Conservation (phyloP, 768 basidiomycete species). For the Pilatotrama ljubarskyi region DNA sequence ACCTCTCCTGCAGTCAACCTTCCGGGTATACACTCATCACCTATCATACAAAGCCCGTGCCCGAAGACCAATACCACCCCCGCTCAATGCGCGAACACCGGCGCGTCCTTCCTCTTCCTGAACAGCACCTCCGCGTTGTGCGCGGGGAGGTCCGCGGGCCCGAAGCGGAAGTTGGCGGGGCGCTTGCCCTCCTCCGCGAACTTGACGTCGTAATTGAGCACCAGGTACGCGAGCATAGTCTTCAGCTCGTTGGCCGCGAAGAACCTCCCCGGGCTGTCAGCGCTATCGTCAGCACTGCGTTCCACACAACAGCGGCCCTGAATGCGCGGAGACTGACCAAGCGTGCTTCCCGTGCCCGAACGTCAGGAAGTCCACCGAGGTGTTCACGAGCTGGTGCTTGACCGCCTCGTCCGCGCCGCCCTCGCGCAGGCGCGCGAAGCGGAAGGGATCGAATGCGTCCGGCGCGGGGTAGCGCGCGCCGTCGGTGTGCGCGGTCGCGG, state of each 20-base stretch:
- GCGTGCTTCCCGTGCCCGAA: slow-evolving; percentile 34
- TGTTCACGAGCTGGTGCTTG: slow-evolving; percentile 40
- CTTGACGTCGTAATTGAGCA: slow-evolving; percentile 36
- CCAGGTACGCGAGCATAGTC: slow-evolving; percentile 33
- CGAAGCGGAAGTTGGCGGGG: slow-evolving; percentile 25
- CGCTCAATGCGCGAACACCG: slow-evolving; percentile 18
- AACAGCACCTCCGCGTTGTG: slow-evolving; percentile 29
- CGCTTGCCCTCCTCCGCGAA: slow-evolving; percentile 29
- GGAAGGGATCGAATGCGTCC: slow-evolving; percentile 48
- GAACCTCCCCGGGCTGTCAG: slow-evolving; percentile 21
- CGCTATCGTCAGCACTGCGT: neutral
- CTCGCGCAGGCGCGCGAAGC: slow-evolving; percentile 41
- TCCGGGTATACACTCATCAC: too few species aligned
- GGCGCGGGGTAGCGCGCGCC: slow-evolving; percentile 29
- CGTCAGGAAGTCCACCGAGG: slow-evolving; percentile 27
- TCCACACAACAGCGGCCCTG: neutral
- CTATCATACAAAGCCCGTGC: too few species aligned
- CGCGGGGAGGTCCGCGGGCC: slow-evolving; percentile 21
- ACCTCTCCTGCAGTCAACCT: too few species aligned
- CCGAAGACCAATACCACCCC: too few species aligned
- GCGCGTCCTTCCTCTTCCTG: slow-evolving; percentile 35
- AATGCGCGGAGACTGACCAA: slow-evolving; percentile 23
- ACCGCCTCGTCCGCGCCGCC: slow-evolving; percentile 32
- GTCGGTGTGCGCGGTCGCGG: slow-evolving; percentile 29
- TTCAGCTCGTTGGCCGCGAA: slow-evolving; percentile 37